These are phyloP conservation scores for Lentinus polychrous DNA, from an alignment of 1,284 basidiomycete genomes.

Conservation along the genomic window DNA sequence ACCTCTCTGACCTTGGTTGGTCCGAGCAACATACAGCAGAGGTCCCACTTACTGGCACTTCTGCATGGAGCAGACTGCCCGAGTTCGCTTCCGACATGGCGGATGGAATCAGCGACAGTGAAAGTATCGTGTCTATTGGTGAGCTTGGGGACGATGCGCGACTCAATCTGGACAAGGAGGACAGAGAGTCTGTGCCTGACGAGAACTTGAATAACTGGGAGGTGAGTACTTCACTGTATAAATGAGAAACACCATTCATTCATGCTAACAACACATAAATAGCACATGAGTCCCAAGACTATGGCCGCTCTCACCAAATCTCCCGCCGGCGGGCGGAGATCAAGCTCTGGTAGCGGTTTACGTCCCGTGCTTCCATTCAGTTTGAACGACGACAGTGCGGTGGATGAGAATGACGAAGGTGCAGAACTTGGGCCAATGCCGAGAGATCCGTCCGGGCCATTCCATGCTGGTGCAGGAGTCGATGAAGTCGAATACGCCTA, in stretches of 20 bases:
- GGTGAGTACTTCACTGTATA: conserved; percentile 41
- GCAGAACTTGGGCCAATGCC: conserved; percentile 67
- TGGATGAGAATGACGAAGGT: conserved; percentile 52
- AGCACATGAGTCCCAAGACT: conserved; percentile 94
- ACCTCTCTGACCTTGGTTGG: conserved; percentile 74
- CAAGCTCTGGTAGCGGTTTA: conserved; percentile 75
- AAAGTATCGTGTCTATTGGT: conserved; percentile 83
- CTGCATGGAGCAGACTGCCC: conserved; percentile 75
- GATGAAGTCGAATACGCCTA: conserved; percentile 86
- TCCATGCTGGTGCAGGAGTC: conserved; percentile 71
- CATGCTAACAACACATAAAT: conserved; percentile 2
- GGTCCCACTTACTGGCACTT: conserved; percentile 39
- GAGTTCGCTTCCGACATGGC: conserved; percentile 65
- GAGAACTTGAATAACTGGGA: conserved; percentile 92
- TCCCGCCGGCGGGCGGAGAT: conserved; percentile 70
- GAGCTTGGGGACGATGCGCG: conserved; percentile 76
- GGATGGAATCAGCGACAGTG: conserved; percentile 82
- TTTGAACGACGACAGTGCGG: conserved; percentile 64
- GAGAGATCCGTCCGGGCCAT: conserved; percentile 63
- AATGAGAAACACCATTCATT: conserved; percentile 3
- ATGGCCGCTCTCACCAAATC: conserved; percentile 87
- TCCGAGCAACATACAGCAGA: conserved; percentile 48
- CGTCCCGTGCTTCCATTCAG: conserved; percentile 80
- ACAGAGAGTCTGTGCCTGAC: conserved; percentile 50
- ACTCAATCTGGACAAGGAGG: conserved; percentile 54